Conservation (phyloP, 768 basidiomycete genomes). For the Chiua virens region DNA sequence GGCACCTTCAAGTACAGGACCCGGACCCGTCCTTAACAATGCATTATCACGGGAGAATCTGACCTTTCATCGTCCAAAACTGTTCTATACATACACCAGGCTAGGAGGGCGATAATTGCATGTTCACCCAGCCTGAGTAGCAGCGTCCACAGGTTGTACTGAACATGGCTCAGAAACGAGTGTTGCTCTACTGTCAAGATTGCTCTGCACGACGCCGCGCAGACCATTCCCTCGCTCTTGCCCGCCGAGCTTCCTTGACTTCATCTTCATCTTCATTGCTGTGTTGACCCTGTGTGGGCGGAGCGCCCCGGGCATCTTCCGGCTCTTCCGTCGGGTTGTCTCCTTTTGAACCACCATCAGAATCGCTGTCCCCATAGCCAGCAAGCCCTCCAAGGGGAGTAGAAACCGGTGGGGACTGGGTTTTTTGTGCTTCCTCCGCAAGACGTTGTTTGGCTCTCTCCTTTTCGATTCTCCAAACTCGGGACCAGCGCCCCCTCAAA, state of each 20-base stretch:
- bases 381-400: constrained; percentile 51
- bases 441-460: constrained; percentile 38
- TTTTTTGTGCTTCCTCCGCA: constrained; percentile 25
- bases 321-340: constrained; percentile 17
- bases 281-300: neutral
- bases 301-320: neutral
- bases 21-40: too few relatives aligned
- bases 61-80: too few relatives aligned
- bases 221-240: constrained; percentile 58
- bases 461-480: constrained; percentile 60
- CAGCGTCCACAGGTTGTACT: too few relatives aligned
- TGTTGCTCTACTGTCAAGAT: constrained; percentile 7
- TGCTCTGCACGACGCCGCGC: constrained; percentile 43
- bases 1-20: too few relatives aligned
- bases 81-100: too few relatives aligned
- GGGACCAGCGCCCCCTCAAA: constrained; percentile 72
- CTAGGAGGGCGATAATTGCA: too few relatives aligned
- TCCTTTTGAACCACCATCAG: constrained; percentile 33
- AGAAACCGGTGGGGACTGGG: neutral
- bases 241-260: constrained; percentile 47
- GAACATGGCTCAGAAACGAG: neutral
- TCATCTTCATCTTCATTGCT: constrained; percentile 20
- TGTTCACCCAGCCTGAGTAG: too few relatives aligned
- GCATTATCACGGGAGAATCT: too few relatives aligned
- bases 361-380: constrained; percentile 60